Base-by-base conservation (phyloP, 495 filamentous ascomycete genomes). In the Penicillium coprophilum region DNA sequence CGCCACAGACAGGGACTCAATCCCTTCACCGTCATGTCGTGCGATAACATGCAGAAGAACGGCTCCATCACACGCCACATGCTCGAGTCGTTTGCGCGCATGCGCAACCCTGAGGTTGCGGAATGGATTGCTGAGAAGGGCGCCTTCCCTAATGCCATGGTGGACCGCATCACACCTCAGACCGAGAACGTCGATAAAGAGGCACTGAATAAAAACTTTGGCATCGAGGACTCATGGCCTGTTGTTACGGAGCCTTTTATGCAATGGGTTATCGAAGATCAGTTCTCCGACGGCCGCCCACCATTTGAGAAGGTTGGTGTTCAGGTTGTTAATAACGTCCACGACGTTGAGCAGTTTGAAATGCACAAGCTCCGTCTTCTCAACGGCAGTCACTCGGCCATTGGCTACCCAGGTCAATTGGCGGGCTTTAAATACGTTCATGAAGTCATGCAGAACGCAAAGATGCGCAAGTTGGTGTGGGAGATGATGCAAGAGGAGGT, bases 1-100 rank as follows among this genome's bases (percentile, higher is more conserved):
- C 76, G 76, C 43, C 61, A 71, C 49, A 44, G 68, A 56, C 62
- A 71, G 38, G 76, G 76, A 4, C 70, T 77, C 39, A 71, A 70
- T 41, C 76, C 76, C 23, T 79, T 79, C 66, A 79, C 76, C 56
- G 74, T 78, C 43, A 67, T 79, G 70, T 79, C 76, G 8, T 79
- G 76, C 56, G 76, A 79, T 55, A 79, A 79, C 63, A 79, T 79
- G 76, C 73, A 78, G 67, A 77, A 77, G 67, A 79, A 79, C 61
- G 76, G 76, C 23, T 65, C 75, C 55, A 78, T 79, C 67, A 73
- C 74, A 4, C 75, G 76, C 45, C 65, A 77, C 59, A 79, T 79
- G 76, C 75, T 79, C 45, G 61, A 67, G 46, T 77, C 75, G 3
- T 79, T 79, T 53, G 73, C 76, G 0, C 71, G 65, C 30, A 55